A percentile compares a stretch with the other conserved stretches of the same genome.
Conservation (phyloP, 75 land plant genomes). For the Selaginella tamariscina region DNA sequence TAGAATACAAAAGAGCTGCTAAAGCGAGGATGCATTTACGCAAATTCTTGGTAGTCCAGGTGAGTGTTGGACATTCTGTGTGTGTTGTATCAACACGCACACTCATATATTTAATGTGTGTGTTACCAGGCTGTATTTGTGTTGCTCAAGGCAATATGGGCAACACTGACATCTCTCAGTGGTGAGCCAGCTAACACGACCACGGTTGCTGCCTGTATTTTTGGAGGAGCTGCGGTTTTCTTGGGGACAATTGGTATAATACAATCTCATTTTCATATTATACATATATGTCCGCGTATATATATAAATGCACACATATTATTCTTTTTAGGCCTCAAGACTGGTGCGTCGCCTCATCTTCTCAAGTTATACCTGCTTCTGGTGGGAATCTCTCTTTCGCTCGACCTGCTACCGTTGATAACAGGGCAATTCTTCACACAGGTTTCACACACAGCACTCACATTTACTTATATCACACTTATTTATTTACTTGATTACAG, state of each 20-base stretch:
- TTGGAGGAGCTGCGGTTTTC: conserved; percentile 20
- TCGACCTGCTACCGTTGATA: conserved; percentile 18
- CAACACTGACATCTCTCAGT: conserved; percentile 15
- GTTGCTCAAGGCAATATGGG: conserved; percentile 10
- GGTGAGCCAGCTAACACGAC: conserved; percentile 10
- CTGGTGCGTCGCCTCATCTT: conserved; percentile 12
- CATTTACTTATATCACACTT: no score
- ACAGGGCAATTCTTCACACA: conserved; percentile 16
- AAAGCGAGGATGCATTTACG: conserved; percentile 18
- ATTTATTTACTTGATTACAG: background rate
- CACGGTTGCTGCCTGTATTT: conserved; percentile 16
- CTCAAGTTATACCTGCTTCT: conserved; percentile 19
- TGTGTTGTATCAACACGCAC: background rate
- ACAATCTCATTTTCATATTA: background rate
- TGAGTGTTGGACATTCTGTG: background rate
- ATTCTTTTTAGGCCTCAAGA: conserved; percentile 13
- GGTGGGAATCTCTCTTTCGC: conserved; percentile 12
- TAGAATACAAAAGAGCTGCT: conserved; percentile 24
- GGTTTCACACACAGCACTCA: no score
- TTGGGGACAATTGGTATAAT: conserved; percentile 20
- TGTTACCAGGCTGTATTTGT: background rate
- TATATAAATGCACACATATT: background rate
- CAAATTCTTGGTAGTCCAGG: conserved; percentile 18
- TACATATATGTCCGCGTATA: background rate
- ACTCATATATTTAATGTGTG: background rate